phyloP scores from a whole-genome alignment of 495 filamentous ascomycete species.

The Hyaloscypha finlandica region DNA sequence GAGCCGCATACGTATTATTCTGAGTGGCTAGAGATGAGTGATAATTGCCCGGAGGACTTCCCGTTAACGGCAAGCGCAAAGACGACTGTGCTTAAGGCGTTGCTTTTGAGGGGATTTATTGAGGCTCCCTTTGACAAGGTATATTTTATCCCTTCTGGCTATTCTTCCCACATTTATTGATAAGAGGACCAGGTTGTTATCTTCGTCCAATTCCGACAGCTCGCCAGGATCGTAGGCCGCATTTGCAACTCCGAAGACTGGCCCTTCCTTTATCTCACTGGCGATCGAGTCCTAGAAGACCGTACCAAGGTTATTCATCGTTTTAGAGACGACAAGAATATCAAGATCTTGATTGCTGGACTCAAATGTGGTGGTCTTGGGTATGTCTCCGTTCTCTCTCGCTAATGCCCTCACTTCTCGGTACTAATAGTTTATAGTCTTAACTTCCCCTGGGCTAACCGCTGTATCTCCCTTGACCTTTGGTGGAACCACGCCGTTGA shows the following conservation, averaged over 20 bases:
- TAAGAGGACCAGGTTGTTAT: constrained; percentile 27
- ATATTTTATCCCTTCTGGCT: neutral
- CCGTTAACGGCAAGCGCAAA: constrained; percentile 36
- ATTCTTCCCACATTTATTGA: neutral
- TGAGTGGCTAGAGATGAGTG: constrained; percentile 23
- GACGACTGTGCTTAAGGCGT: constrained; percentile 33
- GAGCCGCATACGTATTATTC: constrained; percentile 23
- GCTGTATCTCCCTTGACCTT: constrained; percentile 58
- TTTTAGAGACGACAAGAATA: constrained; percentile 23
- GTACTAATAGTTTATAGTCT: constrained; percentile 41
- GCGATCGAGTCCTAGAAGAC: constrained; percentile 30
- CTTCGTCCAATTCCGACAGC: constrained; percentile 39
- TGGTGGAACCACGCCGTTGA: constrained; percentile 67
- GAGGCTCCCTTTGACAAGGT: constrained; percentile 45
- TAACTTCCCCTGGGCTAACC: constrained; percentile 56
- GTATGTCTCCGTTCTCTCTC: constrained; percentile 14
- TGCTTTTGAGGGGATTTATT: constrained; percentile 35
- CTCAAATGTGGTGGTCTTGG: constrained; percentile 38
- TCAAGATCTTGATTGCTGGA: constrained; percentile 42
- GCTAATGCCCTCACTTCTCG: neutral
- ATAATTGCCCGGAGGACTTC: constrained; percentile 13
- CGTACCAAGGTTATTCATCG: constrained; percentile 18
- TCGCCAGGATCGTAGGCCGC: constrained; percentile 37
- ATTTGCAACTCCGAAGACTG: constrained; percentile 34
- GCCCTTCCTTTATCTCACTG: constrained; percentile 35